Conservation (phyloP, 2,329 filamentous ascomycete genomes). For the Lecanicillium sp. region DNA sequence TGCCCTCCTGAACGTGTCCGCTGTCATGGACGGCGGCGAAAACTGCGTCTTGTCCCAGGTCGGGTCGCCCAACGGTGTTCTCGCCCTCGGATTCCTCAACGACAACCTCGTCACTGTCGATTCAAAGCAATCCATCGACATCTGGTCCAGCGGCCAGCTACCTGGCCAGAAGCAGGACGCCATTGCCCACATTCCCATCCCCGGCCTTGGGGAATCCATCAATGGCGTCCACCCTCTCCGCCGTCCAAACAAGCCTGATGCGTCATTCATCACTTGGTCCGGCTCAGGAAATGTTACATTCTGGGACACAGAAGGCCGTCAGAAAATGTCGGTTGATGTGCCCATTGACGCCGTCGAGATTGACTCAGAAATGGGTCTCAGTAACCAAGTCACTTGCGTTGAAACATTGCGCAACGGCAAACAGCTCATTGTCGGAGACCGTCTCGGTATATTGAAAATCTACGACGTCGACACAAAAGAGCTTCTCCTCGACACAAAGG, state of each 20-base stretch:
- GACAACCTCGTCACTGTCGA: conserved; percentile 71
- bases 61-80: conserved; percentile 40
- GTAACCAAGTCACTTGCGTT: conserved; percentile 56
- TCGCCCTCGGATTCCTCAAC: conserved; percentile 63
- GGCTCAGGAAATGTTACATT: conserved; percentile 72
- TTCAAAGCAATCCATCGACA: conserved; percentile 65
- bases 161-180: conserved; percentile 34
- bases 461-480: conserved; percentile 57
- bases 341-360: conserved; percentile 58
- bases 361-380: conserved; percentile 43
- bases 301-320: conserved; percentile 70
- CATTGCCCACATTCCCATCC: conserved; percentile 47
- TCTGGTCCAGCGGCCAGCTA: conserved; percentile 47
- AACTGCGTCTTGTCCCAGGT: conserved; percentile 33
- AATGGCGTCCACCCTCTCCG: conserved; percentile 66
- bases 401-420: conserved; percentile 55
- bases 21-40: conserved; percentile 38
- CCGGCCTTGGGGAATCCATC: conserved; percentile 59
- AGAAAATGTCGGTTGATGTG: conserved; percentile 58
- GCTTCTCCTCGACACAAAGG: conserved; percentile 68
- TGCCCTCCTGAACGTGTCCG: conserved; percentile 44
- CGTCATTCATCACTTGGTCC: conserved; percentile 87
- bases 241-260: conserved; percentile 52
- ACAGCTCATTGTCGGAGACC: conserved; percentile 77
- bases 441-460: conserved; percentile 72